A percentile compares a stretch with the other conserved stretches of the same genome.
phyloP scores from a whole-genome alignment of 169 alveolate species.

The Theileria parva region DNA sequence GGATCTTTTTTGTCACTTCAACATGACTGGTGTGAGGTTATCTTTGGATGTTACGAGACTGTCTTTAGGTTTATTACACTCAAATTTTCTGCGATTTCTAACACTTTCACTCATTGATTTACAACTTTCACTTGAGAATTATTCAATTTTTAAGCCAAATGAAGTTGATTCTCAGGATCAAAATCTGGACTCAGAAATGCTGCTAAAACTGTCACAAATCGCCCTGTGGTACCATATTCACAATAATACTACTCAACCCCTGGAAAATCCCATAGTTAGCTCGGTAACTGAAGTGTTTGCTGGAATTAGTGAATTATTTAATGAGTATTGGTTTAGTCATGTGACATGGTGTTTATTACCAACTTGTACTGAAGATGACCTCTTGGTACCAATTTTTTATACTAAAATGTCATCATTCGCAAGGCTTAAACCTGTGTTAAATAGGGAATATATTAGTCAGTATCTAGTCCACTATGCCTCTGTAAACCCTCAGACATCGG shows the following conservation, averaged over 20 bases:
- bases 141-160: background rate
- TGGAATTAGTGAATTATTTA: background rate
- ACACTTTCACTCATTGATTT: conserved; percentile 14
- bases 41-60: background rate
- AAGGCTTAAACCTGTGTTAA: conserved; percentile 10
- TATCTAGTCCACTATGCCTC: background rate
- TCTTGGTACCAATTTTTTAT: background rate
- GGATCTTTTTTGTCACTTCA: background rate
- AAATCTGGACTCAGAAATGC: background rate
- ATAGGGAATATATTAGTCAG: background rate
- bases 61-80: background rate
- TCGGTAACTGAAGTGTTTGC: background rate
- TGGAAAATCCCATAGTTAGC: too few species aligned
- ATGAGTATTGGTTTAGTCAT: conserved; percentile 30
- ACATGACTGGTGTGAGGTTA: background rate
- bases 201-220: background rate
- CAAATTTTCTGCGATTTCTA: background rate
- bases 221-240: conserved; percentile 8
- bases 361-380: conserved; percentile 14
- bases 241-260: background rate
- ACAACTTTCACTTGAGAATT: background rate
- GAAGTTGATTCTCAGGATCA: background rate
- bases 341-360: conserved; percentile 13
- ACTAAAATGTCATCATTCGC: conserved; percentile 13
- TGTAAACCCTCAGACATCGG: background rate